Conservation (phyloP, 225 moss, liverwort and hornwort species). For the Pseudisothecium myosuroides region DNA sequence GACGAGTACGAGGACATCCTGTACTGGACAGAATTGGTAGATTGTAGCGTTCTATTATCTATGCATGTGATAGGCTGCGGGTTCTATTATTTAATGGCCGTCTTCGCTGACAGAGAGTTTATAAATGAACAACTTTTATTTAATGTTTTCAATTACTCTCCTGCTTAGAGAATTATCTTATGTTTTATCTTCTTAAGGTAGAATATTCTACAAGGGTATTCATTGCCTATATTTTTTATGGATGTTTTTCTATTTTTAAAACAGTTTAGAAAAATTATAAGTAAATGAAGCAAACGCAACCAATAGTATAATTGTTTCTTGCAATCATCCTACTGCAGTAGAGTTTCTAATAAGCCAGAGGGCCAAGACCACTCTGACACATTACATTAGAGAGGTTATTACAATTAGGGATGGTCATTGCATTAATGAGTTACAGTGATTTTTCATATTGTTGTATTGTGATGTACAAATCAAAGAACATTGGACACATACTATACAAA, state of each 20-base stretch:
- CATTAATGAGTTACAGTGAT: no score
- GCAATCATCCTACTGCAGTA: neutral
- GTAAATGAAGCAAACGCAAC: neutral
- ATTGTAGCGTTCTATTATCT: neutral
- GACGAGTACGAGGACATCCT: neutral
- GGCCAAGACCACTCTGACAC: no score
- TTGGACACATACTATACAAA: no score
- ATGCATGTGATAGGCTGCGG: neutral
- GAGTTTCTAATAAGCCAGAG: no score
- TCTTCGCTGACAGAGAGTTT: neutral
- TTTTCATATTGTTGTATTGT: no score
- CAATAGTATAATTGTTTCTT: neutral
- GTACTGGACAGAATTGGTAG: neutral
- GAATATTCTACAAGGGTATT: neutral
- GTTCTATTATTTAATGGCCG: no score
- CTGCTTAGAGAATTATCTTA: neutral
- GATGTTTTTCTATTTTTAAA: neutral
- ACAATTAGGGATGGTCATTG: no score
- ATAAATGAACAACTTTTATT: neutral
- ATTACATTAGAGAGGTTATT: no score
- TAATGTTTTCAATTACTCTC: neutral
- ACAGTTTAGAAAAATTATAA: accelerated
- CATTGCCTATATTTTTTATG: neutral
- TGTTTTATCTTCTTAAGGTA: neutral
- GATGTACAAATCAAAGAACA: no score